Evolutionary conservation across 257 asterid species (phyloP).

Genomic region (Galeopsis tetrahit): DNA sequence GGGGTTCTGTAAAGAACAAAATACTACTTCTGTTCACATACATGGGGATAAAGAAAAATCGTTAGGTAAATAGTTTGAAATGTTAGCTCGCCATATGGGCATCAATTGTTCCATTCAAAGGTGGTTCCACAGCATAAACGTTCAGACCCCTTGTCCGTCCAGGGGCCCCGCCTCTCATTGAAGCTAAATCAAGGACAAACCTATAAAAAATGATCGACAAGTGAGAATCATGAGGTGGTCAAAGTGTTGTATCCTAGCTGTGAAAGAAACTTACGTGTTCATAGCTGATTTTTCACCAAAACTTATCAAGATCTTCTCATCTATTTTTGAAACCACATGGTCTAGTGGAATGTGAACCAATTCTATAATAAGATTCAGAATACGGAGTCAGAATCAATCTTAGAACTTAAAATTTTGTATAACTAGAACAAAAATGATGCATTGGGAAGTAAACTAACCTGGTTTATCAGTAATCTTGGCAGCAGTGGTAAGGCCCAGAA

Average conservation of each 20-base stretch:
- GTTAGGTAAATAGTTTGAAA: conserved; percentile 26
- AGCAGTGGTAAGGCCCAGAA: conserved; percentile 57
- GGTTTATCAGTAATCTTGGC: conserved; percentile 40
- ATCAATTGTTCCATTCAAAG: conserved; percentile 37
- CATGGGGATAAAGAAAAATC: conserved; percentile 10
- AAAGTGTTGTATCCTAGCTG: neutral
- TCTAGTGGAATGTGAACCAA: conserved; percentile 51
- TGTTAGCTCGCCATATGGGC: conserved; percentile 41
- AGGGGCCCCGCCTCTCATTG: conserved; percentile 82
- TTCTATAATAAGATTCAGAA: conserved; percentile 43
- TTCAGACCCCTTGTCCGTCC: conserved; percentile 82
- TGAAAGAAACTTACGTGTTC: conserved; percentile 47
- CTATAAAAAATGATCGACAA: conserved; percentile 41
- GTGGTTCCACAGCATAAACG: conserved; percentile 37
- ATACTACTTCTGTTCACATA: conserved; percentile 1
- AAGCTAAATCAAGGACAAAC: conserved; percentile 62
- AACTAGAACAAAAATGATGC: neutral
- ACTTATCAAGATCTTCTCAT: conserved; percentile 58
- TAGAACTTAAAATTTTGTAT: neutral
- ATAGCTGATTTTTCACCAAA: conserved; percentile 41
- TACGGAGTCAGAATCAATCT: conserved; percentile 26
- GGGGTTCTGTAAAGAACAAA: conserved; percentile 27
- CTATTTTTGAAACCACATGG: conserved; percentile 53
- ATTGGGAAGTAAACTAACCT: conserved; percentile 49
- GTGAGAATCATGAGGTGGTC: conserved; percentile 27